These are phyloP conservation scores for Podaxis sp. DNA, from an alignment of 768 basidiomycete genomes.

Conservation along the genomic window DNA sequence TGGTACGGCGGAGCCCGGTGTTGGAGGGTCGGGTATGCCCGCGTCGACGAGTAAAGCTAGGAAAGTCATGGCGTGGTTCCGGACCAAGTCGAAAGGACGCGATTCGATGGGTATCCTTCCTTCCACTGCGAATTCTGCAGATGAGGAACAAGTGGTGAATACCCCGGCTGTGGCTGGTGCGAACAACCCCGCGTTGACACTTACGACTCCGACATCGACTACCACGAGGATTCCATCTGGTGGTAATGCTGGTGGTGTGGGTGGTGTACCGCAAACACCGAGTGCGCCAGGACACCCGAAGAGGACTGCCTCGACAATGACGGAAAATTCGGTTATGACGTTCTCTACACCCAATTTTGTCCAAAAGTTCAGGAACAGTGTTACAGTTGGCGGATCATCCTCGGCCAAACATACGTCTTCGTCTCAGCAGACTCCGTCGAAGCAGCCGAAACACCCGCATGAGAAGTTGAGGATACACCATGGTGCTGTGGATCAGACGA, in stretches of 20 bases:
- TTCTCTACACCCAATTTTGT: constrained; percentile 45
- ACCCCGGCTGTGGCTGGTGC: constrained; percentile 25
- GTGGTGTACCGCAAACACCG: constrained; percentile 18
- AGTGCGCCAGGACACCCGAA: constrained; percentile 34
- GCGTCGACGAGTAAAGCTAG: constrained; percentile 86
- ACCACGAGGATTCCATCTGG: constrained; percentile 1
- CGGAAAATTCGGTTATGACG: constrained; percentile 33
- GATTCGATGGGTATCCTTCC: constrained; percentile 33
- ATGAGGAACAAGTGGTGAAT: constrained; percentile 20
- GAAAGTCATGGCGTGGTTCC: constrained; percentile 99
- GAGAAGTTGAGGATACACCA: constrained; percentile 77
- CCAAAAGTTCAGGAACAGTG: constrained; percentile 47
- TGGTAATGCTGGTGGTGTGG: not conserved
- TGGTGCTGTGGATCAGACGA: constrained; percentile 89
- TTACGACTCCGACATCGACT: constrained; percentile 33
- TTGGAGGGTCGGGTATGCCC: constrained; percentile 39
- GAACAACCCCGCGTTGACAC: constrained; percentile 16
- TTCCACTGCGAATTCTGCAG: constrained; percentile 5
- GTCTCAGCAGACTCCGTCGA: constrained; percentile 19
- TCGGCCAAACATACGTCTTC: not conserved
- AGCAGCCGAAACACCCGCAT: constrained; percentile 27
- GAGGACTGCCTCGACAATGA: constrained; percentile 42
- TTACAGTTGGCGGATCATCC: constrained; percentile 37
- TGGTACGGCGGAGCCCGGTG: constrained; percentile 12
- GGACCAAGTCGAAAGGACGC: constrained; percentile 59